phyloP scores from a whole-genome alignment of 2,329 filamentous ascomycete genomes.

The Sporothrix euskadiensis region DNA sequence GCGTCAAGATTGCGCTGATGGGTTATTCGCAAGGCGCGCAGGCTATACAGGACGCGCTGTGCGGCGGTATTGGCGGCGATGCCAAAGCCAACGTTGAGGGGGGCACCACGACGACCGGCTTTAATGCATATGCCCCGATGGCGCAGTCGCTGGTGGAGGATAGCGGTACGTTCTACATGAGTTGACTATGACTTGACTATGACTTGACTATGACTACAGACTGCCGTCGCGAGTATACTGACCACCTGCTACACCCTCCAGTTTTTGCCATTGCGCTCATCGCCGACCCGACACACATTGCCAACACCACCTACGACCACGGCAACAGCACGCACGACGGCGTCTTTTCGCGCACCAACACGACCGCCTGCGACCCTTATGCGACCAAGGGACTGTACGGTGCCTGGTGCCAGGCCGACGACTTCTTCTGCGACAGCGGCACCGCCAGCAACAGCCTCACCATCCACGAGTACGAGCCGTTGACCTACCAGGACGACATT shows the following conservation, averaged over 20 bases:
- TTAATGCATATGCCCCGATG: neutral
- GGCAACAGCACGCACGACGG: slow-evolving; percentile 19
- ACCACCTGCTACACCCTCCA: neutral
- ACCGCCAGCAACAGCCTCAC: neutral
- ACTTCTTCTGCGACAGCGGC: slow-evolving; percentile 19
- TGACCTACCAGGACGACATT: neutral
- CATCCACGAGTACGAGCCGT: neutral
- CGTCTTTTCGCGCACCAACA: slow-evolving; percentile 16
- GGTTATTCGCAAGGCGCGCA: slow-evolving; percentile 22
- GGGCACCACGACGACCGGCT: neutral
- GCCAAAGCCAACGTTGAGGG: neutral
- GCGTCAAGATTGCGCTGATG: slow-evolving; percentile 16
- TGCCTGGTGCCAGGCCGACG: slow-evolving; percentile 18
- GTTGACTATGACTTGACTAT: no score
- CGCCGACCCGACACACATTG: slow-evolving; percentile 11
- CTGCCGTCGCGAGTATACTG: neutral
- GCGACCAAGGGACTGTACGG: neutral
- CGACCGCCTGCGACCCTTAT: slow-evolving; percentile 13
- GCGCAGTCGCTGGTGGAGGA: neutral
- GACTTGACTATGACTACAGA: neutral
- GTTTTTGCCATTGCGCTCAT: neutral
- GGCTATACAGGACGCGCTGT: slow-evolving; percentile 5
- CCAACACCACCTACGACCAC: slow-evolving; percentile 8
- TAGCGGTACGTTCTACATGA: neutral
- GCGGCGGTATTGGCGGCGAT: neutral